Evolutionary conservation across 305 asterid genomes (phyloP).

Genomic region (Galium porrigens): DNA sequence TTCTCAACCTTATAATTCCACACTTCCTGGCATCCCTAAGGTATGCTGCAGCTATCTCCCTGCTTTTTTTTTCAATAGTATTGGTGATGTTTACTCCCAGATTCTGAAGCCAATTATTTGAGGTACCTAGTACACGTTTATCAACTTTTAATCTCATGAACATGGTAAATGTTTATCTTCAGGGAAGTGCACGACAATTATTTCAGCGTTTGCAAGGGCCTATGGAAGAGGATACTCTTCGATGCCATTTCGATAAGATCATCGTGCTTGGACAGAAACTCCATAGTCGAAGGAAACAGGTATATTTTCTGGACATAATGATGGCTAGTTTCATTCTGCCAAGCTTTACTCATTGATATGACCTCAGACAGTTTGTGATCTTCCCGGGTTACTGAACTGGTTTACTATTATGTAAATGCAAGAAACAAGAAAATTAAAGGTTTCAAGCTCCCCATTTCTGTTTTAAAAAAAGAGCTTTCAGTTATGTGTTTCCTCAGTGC

Average conservation of each 20-base stretch:
- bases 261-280: constrained; percentile 54
- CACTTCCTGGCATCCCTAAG: constrained; percentile 91
- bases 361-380: neutral
- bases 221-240: constrained; percentile 75
- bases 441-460: neutral
- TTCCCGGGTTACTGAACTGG: neutral
- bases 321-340: neutral
- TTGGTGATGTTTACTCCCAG: neutral
- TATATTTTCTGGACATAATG: constrained; percentile 15
- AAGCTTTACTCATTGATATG: neutral
- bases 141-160: neutral
- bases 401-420: neutral
- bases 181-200: constrained; percentile 94
- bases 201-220: constrained; percentile 88
- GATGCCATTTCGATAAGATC: constrained; percentile 81
- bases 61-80: neutral
- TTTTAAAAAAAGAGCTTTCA: neutral
- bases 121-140: neutral
- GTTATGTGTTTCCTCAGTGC: neutral
- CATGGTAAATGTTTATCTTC: constrained; percentile 14
- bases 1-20: constrained; percentile 70
- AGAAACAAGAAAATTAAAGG: neutral
- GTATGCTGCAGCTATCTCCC: constrained; percentile 25
- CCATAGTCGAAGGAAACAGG: constrained; percentile 50
- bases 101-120: neutral